Percentiles rank a stretch among this genome's conserved stretches.
phyloP scores from a whole-genome alignment of 208 protist species.

The Leishmania tarentolae region DNA sequence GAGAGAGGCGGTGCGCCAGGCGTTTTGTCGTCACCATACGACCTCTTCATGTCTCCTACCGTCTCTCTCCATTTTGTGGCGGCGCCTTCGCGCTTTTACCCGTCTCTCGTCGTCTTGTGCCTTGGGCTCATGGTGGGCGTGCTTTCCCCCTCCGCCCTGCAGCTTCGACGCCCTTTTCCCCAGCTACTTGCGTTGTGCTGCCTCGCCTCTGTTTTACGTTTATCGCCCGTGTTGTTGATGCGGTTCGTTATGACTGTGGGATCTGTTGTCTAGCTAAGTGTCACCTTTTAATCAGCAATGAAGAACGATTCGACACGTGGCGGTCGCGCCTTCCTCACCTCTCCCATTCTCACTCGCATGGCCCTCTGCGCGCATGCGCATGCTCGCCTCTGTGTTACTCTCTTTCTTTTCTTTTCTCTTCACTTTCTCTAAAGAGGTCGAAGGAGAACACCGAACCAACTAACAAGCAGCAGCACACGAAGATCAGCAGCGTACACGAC shows the following conservation, averaged over 20 bases:
- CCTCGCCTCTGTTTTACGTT: not conserved
- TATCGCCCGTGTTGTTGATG: not conserved
- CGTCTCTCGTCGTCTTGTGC: not conserved
- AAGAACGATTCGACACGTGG: not conserved
- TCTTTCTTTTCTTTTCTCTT: not conserved
- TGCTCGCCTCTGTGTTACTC: not conserved
- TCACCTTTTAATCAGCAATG: conserved; percentile 1
- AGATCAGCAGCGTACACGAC: not conserved
- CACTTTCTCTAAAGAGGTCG: not conserved
- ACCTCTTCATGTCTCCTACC: not conserved
- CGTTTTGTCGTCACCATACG: not conserved
- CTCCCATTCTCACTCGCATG: not conserved
- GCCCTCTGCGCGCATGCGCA: not conserved
- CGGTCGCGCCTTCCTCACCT: not conserved
- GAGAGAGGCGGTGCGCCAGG: not conserved
- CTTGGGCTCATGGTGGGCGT: not conserved
- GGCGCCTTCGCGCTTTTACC: not conserved
- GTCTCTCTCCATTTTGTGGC: no score
- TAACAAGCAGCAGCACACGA: not conserved
- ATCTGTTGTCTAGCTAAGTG: conserved; percentile 3
- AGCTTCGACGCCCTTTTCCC: no score
- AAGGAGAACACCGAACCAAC: not conserved
- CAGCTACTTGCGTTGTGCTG: not conserved
- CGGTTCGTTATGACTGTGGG: not conserved
- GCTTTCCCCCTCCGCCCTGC: not conserved